Percentiles rank a stretch among this genome's conserved stretches.
Conservation (phyloP, 202 grass and related monocot species). For the Carex arenaria region DNA sequence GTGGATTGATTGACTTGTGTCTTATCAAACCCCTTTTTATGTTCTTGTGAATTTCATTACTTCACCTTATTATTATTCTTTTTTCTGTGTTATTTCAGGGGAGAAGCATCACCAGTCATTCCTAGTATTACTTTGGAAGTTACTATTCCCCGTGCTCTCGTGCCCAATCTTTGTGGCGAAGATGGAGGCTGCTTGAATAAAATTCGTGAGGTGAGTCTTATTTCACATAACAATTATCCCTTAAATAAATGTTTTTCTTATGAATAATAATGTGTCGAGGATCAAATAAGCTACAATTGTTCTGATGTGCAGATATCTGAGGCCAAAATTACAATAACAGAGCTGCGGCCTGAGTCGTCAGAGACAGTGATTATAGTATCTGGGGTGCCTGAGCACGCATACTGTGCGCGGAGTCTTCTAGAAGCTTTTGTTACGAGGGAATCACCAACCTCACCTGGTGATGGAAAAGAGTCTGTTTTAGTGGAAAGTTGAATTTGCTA, state of each 20-base stretch:
- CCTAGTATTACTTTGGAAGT: constrained; percentile 69
- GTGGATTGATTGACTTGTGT: not conserved
- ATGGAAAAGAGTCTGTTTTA: not conserved
- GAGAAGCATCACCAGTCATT: constrained; percentile 35
- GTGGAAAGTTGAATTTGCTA: not conserved
- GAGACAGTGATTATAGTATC: constrained; percentile 68
- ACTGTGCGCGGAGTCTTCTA: constrained; percentile 88
- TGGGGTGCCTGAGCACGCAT: constrained; percentile 76
- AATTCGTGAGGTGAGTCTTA: constrained; percentile 60
- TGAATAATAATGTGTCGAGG: not conserved
- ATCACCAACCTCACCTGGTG: constrained; percentile 28
- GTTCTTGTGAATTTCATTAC: not conserved
- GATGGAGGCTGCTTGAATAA: constrained; percentile 82
- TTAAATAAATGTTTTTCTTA: constrained; percentile 9
- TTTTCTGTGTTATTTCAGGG: constrained; percentile 11
- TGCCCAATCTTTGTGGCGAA: constrained; percentile 66
- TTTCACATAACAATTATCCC: constrained; percentile 14
- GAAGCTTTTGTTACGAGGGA: constrained; percentile 92
- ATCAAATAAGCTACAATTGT: constrained; percentile 25
- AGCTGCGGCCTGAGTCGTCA: constrained; percentile 61
- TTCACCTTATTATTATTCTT: not conserved
- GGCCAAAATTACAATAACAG: constrained; percentile 79
- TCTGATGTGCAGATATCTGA: constrained; percentile 71
- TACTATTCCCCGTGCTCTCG: constrained; percentile 61
- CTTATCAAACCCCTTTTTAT: not conserved